Evolutionary conservation across 1,139 yeast genomes (phyloP).

Genomic region (Candida glucosophila): DNA sequence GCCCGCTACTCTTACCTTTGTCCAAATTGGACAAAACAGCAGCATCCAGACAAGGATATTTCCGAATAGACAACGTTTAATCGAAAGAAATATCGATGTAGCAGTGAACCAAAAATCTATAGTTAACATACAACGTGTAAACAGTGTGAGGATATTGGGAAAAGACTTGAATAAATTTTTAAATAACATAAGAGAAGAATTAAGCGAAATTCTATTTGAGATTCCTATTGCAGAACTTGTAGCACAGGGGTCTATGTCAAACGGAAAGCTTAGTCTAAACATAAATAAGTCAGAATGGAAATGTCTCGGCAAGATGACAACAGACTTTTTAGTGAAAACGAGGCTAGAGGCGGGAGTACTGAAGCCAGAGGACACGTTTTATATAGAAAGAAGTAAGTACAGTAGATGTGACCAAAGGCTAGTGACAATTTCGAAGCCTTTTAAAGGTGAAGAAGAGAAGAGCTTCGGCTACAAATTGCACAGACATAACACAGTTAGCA

Average conservation of each 20-base stretch:
- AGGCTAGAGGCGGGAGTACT: conserved; percentile 4
- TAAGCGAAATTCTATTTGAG: conserved; percentile 4
- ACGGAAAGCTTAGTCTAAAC: conserved; percentile 4
- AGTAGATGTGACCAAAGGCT: conserved; percentile 2
- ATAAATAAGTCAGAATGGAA: conserved; percentile 7
- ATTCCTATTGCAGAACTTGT: conserved; percentile 2
- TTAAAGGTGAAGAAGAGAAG: conserved; percentile 6
- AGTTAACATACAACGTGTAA: conserved; percentile 8
- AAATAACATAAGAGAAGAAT: conserved; percentile 5
- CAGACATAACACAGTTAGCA: conserved; percentile 3
- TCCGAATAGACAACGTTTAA: conserved; percentile 8
- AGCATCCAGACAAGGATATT: conserved; percentile 9
- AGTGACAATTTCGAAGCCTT: conserved; percentile 1
- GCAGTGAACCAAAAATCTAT: conserved; percentile 10
- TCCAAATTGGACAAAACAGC: conserved; percentile 5
- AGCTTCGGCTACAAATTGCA: conserved; percentile 3
- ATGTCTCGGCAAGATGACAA: conserved; percentile 6
- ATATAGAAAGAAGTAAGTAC: conserved; percentile 3
- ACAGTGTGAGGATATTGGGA: conserved; percentile 9
- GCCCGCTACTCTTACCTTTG: conserved; percentile 5
- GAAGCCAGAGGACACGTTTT: conserved; percentile 3
- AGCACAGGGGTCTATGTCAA: background rate
- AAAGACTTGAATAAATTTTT: conserved; percentile 8
- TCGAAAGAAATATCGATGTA: conserved; percentile 6
- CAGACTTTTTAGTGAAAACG: conserved; percentile 5